phyloP scores from a whole-genome alignment of 441 rosid genomes.

The Erodium chrysanthum region DNA sequence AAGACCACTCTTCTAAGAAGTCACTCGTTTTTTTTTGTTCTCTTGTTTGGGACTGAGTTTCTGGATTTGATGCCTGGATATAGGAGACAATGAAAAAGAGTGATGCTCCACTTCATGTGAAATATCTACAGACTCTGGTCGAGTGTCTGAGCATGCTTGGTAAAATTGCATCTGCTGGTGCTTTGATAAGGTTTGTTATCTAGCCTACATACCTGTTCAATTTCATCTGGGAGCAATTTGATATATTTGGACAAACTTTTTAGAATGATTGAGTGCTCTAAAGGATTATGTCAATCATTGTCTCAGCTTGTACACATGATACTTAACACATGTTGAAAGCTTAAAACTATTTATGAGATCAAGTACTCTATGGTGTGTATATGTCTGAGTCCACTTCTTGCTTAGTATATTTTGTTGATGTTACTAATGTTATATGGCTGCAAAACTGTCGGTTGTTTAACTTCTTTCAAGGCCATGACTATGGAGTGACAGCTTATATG shows the following conservation, averaged over 20 bases:
- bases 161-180: conserved; percentile 97
- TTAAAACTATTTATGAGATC: not conserved
- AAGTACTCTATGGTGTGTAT: not conserved
- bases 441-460: not conserved
- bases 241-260: not conserved
- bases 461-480: not conserved
- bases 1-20: conserved; percentile 24
- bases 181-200: conserved; percentile 77
- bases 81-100: conserved; percentile 87
- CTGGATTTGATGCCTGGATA: conserved; percentile 20
- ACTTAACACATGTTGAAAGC: not conserved
- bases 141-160: conserved; percentile 95
- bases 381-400: not conserved
- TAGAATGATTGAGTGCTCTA: not conserved
- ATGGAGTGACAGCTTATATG: not conserved
- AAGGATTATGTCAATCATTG: not conserved
- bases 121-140: conserved; percentile 92
- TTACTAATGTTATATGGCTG: conserved; percentile 1
- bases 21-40: conserved; percentile 14
- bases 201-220: conserved; percentile 11
- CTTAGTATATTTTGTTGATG: not conserved
- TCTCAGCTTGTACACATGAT: not conserved
- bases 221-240: not conserved
- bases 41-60: conserved; percentile 23
- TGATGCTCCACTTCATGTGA: conserved; percentile 76